Evolutionary conservation across 148 eudicot species (phyloP).

Genomic region (Euryodendron excelsum): DNA sequence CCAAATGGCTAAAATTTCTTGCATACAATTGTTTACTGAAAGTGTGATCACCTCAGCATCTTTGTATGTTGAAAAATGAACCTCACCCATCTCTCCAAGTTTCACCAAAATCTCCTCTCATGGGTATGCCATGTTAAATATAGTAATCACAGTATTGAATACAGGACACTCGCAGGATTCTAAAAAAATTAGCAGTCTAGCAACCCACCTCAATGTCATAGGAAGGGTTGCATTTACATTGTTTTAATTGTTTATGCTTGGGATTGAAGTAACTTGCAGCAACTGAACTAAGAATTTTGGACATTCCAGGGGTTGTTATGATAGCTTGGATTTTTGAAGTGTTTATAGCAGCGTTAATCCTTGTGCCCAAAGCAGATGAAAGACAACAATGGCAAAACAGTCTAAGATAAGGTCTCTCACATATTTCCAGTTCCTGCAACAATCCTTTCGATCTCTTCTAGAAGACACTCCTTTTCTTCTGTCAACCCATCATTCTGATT

Average conservation of each 20-base stretch:
- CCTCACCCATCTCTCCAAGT: background rate
- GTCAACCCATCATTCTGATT: conserved; percentile 42
- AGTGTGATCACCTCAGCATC: background rate
- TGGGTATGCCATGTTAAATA: background rate
- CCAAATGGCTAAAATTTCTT: background rate
- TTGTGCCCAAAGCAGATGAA: no score
- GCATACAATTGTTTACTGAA: background rate
- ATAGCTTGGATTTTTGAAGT: background rate
- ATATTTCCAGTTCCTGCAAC: conserved; percentile 25
- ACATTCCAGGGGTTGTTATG: background rate
- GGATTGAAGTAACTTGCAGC: no score
- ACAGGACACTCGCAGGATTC: background rate
- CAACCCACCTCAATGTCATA: background rate
- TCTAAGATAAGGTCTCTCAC: conserved; percentile 3
- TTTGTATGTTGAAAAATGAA: background rate
- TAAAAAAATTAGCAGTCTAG: background rate
- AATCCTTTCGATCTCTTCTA: conserved; percentile 58
- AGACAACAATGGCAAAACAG: background rate
- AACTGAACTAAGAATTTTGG: no score
- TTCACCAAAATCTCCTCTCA: background rate
- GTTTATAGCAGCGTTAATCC: no score
- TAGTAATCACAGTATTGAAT: background rate
- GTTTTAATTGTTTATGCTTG: no score
- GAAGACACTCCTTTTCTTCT: conserved; percentile 50
- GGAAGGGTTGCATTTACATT: background rate